These are phyloP conservation scores for Coniochaeta hoffmannii DNA, from an alignment of 2,329 filamentous ascomycete genomes.

Conservation along the genomic window DNA sequence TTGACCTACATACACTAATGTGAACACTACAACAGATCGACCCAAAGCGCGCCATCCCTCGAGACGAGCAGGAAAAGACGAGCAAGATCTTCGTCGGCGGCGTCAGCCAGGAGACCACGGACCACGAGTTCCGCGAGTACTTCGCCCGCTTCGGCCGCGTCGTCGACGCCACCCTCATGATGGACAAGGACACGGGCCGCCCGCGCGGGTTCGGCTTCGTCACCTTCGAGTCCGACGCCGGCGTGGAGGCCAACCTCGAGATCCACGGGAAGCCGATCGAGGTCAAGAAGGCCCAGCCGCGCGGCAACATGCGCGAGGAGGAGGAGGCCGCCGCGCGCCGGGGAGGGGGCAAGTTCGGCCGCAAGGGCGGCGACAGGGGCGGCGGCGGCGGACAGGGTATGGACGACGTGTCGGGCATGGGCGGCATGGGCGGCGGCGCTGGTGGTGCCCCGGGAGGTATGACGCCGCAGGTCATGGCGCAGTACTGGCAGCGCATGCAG, in stretches of 20 bases:
- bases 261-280: constrained; percentile 96
- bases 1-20: constrained; percentile 12
- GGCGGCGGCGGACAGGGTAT: constrained; percentile 25
- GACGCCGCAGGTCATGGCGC: constrained; percentile 95
- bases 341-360: constrained; percentile 46
- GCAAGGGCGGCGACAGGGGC: constrained; percentile 19
- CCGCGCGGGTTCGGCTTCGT: constrained; percentile 96
- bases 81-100: constrained; percentile 98
- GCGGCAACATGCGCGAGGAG: constrained; percentile 89
- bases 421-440: constrained; percentile 19
- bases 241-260: constrained; percentile 84
- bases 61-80: constrained; percentile 96
- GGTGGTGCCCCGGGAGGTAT: constrained; percentile 50
- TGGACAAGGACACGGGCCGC: constrained; percentile 98
- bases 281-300: constrained; percentile 94
- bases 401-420: constrained; percentile 21
- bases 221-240: constrained; percentile 92
- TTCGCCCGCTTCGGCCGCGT: constrained; percentile 96
- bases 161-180: constrained; percentile 97
- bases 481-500: constrained; percentile 98
- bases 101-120: constrained; percentile 93
- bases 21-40: constrained; percentile 65
- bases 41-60: constrained; percentile 91
- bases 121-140: constrained; percentile 92
- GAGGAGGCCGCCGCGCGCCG: constrained; percentile 59